These are phyloP conservation scores for Taiwanofungus camphoratus DNA, from an alignment of 1,284 basidiomycete species.

Conservation along the genomic window DNA sequence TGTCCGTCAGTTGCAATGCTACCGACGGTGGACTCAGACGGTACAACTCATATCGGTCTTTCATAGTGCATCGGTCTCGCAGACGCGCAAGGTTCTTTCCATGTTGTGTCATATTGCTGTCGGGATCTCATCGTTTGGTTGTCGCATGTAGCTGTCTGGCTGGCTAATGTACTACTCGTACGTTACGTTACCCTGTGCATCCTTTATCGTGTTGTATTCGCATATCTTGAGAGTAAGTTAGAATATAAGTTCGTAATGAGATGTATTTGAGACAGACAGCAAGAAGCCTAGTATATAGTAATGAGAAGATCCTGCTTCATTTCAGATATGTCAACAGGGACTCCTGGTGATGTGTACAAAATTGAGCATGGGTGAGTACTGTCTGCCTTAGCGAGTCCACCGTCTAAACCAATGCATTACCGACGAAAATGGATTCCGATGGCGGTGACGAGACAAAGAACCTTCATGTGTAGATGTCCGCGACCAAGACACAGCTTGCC, in stretches of 20 bases:
- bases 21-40: not conserved
- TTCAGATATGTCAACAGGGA: no score
- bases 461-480: no score
- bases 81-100: not conserved
- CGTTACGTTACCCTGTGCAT: constrained; percentile 21
- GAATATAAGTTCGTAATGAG: constrained; percentile 13
- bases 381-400: constrained; percentile 6
- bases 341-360: no score
- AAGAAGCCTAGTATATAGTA: no score
- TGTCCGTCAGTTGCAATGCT: not conserved
- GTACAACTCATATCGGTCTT: constrained; percentile 7
- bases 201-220: constrained; percentile 24
- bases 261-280: no score
- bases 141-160: constrained; percentile 17
- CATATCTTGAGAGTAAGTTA: constrained; percentile 25
- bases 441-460: no score
- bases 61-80: no score
- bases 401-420: constrained; percentile 9
- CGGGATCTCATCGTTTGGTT: constrained; percentile 17
- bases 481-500: constrained; percentile 2
- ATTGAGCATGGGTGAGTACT: no score
- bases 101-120: constrained; percentile 11
- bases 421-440: constrained; percentile 1
- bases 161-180: constrained; percentile 15
- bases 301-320: no score